A percentile compares a stretch with the other conserved stretches of the same genome.
These are phyloP conservation scores for Starmerella bacillaris DNA, from an alignment of 805 yeast genomes.

Conservation along the genomic window DNA sequence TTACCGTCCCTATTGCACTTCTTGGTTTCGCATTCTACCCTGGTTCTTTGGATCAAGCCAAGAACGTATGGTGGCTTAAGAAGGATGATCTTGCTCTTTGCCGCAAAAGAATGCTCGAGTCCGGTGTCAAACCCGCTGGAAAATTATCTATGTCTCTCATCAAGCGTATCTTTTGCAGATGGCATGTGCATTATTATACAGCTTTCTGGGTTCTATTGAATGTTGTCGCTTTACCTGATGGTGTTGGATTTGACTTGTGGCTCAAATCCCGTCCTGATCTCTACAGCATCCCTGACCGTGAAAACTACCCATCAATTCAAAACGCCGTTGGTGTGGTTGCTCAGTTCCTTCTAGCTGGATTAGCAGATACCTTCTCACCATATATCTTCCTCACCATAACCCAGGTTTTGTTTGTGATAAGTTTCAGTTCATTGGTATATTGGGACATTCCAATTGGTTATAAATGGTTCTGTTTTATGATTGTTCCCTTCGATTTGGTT, in stretches of 20 bases:
- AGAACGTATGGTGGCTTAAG: constrained; percentile 21
- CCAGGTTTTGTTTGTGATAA: constrained; percentile 23
- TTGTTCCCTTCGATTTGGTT: constrained; percentile 24
- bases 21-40: constrained; percentile 31
- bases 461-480: constrained; percentile 27
- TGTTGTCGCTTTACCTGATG: constrained; percentile 28
- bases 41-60: constrained; percentile 33
- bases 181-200: constrained; percentile 24
- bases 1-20: constrained; percentile 26
- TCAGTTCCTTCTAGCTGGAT: constrained; percentile 26
- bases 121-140: constrained; percentile 19
- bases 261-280: constrained; percentile 21
- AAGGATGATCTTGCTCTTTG: constrained; percentile 22
- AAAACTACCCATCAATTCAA: constrained; percentile 29
- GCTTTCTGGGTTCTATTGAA: constrained; percentile 25
- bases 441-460: constrained; percentile 28
- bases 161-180: constrained; percentile 16
- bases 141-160: constrained; percentile 12
- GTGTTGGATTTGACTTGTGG: constrained; percentile 27
- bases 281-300: constrained; percentile 24
- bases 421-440: constrained; percentile 27
- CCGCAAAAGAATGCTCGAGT: constrained; percentile 17
- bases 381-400: constrained; percentile 24
- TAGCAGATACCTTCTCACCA: constrained; percentile 25
- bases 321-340: constrained; percentile 29